These are phyloP conservation scores for Apiospora pterosperma DNA, from an alignment of 2,329 filamentous ascomycete genomes.

Conservation along the genomic window DNA sequence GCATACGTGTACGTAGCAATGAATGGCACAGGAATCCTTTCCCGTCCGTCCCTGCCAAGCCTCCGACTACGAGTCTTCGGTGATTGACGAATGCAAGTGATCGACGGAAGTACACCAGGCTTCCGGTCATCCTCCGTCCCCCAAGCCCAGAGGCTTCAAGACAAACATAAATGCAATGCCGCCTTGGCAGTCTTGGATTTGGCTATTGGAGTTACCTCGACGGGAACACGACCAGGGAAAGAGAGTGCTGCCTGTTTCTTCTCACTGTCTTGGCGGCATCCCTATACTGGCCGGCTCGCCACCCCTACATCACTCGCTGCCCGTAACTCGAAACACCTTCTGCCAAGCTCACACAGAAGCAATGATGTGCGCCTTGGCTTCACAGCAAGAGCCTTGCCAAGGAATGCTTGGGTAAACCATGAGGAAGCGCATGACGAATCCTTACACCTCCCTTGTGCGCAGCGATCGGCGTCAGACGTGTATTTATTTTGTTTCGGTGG, in stretches of 20 bases:
- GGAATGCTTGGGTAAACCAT: not conserved
- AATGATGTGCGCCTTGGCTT: slow-evolving; percentile 2
- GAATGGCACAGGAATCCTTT: not conserved
- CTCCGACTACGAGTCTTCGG: not conserved
- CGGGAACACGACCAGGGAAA: not conserved
- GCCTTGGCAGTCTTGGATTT: not conserved
- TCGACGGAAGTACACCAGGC: slow-evolving; percentile 1
- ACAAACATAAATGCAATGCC: not conserved
- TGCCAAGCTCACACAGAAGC: slow-evolving; percentile 1
- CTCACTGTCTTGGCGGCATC: not conserved
- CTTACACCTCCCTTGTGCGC: not conserved
- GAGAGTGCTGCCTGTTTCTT: not conserved
- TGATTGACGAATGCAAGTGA: not conserved
- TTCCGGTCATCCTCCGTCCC: not conserved
- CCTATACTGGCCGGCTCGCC: not conserved
- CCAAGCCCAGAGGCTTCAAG: not conserved
- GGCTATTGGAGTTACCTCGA: not conserved
- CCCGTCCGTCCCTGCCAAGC: not conserved
- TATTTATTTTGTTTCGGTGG: not conserved
- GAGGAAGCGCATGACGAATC: not conserved
- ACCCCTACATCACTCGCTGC: not conserved
- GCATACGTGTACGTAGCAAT: not conserved
- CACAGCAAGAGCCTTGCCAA: not conserved
- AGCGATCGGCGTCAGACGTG: not conserved
- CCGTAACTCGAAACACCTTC: not conserved